These are phyloP conservation scores for Parmelia sp. DNA, from an alignment of 495 filamentous ascomycete species.

Conservation along the genomic window DNA sequence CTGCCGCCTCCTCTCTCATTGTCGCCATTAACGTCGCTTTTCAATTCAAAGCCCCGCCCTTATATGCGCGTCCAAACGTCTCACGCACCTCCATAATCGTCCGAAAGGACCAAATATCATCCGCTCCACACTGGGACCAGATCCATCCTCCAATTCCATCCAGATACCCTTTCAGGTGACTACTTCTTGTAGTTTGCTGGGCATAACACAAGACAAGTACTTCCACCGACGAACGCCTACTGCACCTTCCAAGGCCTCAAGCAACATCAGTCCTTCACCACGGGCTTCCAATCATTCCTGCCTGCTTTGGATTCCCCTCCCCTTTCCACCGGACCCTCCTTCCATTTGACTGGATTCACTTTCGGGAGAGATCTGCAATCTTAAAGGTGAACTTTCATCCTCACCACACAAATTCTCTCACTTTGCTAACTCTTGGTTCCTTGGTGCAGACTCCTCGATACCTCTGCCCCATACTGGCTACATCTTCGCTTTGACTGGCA, in stretches of 20 bases:
- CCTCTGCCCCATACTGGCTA: not conserved
- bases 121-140: not conserved
- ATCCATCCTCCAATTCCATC: constrained; percentile 2
- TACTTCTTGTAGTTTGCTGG: constrained; percentile 20
- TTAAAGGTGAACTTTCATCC: constrained; percentile 7
- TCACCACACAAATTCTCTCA: not conserved
- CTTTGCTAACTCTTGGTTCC: constrained; percentile 14
- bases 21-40: constrained; percentile 14
- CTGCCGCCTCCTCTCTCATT: constrained; percentile 9
- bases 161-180: constrained; percentile 2
- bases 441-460: constrained; percentile 5
- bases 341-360: constrained; percentile 4
- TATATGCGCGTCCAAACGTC: not conserved
- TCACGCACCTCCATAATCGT: constrained; percentile 9
- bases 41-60: not conserved
- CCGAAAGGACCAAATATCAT: not conserved
- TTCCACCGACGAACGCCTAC: not conserved
- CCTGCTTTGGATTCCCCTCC: constrained; percentile 10
- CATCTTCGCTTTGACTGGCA: not conserved
- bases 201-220: constrained; percentile 12
- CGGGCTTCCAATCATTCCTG: not conserved
- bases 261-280: constrained; percentile 2
- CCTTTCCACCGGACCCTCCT: constrained; percentile 8
- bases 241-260: not conserved
- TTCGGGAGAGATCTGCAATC: not conserved